These are phyloP conservation scores for Catenaria anguillulae DNA, from an alignment of 371 early-diverging fungal species.

Conservation along the genomic window DNA sequence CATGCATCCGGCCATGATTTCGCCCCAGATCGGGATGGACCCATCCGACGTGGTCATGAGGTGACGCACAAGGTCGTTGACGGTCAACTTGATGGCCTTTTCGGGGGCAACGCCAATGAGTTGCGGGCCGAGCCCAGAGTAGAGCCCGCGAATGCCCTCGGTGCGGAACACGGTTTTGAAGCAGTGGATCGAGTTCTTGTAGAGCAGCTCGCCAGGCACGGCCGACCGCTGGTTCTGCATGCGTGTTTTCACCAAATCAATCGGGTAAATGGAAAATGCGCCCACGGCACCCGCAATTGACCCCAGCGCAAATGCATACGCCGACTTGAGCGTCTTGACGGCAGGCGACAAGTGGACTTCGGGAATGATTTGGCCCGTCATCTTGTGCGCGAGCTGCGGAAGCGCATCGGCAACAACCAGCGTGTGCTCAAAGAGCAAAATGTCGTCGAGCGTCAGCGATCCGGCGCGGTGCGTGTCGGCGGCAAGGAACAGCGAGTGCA, in stretches of 20 bases:
- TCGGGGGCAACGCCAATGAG: constrained; percentile 93
- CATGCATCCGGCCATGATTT: constrained; percentile 70
- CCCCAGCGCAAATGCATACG: constrained; percentile 66
- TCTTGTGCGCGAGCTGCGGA: neutral
- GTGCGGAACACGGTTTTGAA: constrained; percentile 84
- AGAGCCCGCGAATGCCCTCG: constrained; percentile 81
- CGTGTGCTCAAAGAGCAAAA: neutral
- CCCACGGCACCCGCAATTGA: constrained; percentile 91
- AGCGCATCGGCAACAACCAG: neutral
- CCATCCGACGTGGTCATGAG: constrained; percentile 50
- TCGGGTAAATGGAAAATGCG: constrained; percentile 90
- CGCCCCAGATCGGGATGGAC: constrained; percentile 54
- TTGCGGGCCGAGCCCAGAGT: constrained; percentile 92
- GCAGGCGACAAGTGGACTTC: constrained; percentile 6
- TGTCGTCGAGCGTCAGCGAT: neutral
- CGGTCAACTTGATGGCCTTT: constrained; percentile 95
- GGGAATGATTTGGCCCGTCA: neutral
- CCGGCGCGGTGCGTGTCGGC: neutral
- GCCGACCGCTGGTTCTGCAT: constrained; percentile 94
- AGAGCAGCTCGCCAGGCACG: constrained; percentile 78
- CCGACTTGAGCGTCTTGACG: constrained; percentile 23
- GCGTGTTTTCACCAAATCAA: constrained; percentile 93
- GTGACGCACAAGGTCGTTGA: constrained; percentile 76
- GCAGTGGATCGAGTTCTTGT: constrained; percentile 86
- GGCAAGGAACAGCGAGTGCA: neutral